Conservation (phyloP, 257 asterid genomes). For the Solanum chaucha region DNA sequence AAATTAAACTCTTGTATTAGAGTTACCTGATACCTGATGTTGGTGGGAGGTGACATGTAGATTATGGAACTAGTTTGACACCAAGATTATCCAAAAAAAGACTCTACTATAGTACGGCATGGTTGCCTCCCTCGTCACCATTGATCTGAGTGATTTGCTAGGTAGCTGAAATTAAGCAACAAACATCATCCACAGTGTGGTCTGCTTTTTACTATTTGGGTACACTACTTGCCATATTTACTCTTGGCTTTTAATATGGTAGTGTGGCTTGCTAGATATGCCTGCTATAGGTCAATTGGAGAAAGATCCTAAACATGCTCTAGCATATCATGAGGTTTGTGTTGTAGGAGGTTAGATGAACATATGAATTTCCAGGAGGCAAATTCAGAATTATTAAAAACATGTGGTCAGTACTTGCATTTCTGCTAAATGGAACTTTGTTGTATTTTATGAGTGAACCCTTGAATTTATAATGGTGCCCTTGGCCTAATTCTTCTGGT, state of each 20-base stretch:
- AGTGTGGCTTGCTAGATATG: constrained; percentile 75
- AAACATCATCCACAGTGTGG: not conserved
- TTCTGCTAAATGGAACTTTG: not conserved
- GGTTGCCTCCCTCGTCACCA: not conserved
- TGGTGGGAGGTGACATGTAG: too few relatives aligned
- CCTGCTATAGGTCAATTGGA: constrained; percentile 87
- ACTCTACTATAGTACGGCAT: not conserved
- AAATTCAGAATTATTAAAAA: constrained; percentile 38
- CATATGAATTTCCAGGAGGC: constrained; percentile 59
- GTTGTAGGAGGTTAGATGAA: constrained; percentile 47
- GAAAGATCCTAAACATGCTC: constrained; percentile 55
- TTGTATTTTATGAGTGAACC: not conserved
- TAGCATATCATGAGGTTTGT: constrained; percentile 27
- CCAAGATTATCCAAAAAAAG: too few relatives aligned
- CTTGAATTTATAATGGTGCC: not conserved
- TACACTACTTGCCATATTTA: not conserved
- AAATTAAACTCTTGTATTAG: not conserved
- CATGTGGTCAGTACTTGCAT: constrained; percentile 33
- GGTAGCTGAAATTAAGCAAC: not conserved
- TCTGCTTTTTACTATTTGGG: not conserved
- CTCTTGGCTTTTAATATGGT: constrained; percentile 2
- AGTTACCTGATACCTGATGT: too few relatives aligned
- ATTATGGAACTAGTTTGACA: too few relatives aligned
- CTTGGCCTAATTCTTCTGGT: not conserved
- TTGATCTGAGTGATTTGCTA: not conserved